These are phyloP conservation scores for Tinospora cordifolia DNA, from an alignment of 164 flowering plant genomes.

Conservation along the genomic window DNA sequence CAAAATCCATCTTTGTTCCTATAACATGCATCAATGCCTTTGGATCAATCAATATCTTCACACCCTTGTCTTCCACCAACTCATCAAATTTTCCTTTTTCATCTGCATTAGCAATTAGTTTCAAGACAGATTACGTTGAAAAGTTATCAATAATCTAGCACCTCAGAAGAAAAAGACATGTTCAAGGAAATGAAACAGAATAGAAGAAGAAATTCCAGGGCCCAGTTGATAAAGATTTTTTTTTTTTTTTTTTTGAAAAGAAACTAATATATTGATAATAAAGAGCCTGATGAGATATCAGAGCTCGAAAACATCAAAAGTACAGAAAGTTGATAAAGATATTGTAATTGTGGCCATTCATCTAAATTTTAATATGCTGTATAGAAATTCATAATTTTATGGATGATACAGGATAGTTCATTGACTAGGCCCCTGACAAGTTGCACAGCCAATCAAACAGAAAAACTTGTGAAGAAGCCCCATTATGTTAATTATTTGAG, in stretches of 20 bases:
- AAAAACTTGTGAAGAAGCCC: neutral
- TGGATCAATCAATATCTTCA: constrained; percentile 81
- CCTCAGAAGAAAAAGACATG: neutral
- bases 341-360: neutral
- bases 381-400: neutral
- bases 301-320: too few relatives aligned
- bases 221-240: too few relatives aligned
- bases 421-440: neutral
- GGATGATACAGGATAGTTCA: neutral
- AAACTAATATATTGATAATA: too few relatives aligned
- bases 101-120: constrained; percentile 38
- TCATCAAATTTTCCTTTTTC: constrained; percentile 91
- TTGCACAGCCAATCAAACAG: neutral
- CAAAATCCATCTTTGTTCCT: constrained; percentile 95
- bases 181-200: neutral
- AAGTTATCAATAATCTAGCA: neutral
- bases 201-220: neutral
- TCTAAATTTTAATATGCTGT: neutral
- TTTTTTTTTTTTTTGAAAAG: too few relatives aligned
- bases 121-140: neutral
- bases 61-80: constrained; percentile 83
- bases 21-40: constrained; percentile 97
- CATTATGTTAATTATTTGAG: neutral
- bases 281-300: too few relatives aligned
- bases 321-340: too few relatives aligned